Base-by-base conservation (phyloP, 2,329 filamentous ascomycete species). In the Claviceps capensis region DNA sequence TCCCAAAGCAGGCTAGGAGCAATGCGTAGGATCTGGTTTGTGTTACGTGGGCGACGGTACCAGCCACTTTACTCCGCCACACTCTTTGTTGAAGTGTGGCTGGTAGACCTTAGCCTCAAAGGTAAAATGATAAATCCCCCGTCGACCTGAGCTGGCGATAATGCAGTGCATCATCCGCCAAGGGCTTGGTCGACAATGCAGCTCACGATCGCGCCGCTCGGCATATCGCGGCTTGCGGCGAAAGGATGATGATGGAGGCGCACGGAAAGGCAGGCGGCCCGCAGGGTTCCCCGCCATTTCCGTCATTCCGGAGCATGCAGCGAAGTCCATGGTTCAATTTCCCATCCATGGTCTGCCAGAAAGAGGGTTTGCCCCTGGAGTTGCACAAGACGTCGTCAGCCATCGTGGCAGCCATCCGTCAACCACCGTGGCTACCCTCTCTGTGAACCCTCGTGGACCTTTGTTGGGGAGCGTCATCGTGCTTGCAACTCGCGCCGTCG, bases 11-110 rank as follows among this genome's bases (percentile, higher is more conserved):
- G 26, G 34, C 36, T 40, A 48, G 40, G 4, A 42, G 19, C 41
- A 47, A 49, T 23, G 19, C 36, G 43, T 37, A 37, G 43, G 45
- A n/a, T 44, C 46, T 52, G 55, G 52, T 61, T 60, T 42, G 17
- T 19, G 11, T 8, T 4, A 19, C 17, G 41, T 42, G 41, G 8
- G 6, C 7, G 9, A 9, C 41, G 13, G 17, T 19, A 16, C 17
- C 17, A 42, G 41, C 41, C 41, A 43, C 41, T 7, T 7, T 1
- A 5, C 14, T 23, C 19, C 41, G 41, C 41, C 41, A 43, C 41
- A 43, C 5, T 43, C 11, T 16, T 23, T 23, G 19, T 43, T 23
- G 41, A 23, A 22, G 5, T 19, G 41, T 43, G 41, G 19, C 41
- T 43, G 41, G 17, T 9, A 43, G 17, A 23, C 41, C 6, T 43